A percentile compares a stretch with the other conserved stretches of the same genome.
Evolutionary conservation across 768 basidiomycete genomes (phyloP).

Genomic region (Lactarius evosmus): DNA sequence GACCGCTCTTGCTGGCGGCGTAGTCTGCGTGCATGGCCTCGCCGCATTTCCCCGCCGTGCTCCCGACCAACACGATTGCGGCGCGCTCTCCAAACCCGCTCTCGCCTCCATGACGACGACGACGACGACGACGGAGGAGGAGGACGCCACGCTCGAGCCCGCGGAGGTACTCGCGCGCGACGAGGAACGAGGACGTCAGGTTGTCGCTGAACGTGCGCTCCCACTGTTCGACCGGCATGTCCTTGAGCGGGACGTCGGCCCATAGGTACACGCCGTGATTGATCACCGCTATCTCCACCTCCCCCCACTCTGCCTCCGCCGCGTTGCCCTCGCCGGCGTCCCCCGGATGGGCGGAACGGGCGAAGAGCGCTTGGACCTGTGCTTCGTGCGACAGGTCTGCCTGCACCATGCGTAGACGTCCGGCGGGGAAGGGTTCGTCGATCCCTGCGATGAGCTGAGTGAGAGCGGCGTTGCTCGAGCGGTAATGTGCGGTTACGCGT

Average conservation of each 20-base stretch:
- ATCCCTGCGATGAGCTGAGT: slow-evolving; percentile 35
- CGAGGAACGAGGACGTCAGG: slow-evolving; percentile 64
- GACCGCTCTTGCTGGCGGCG: slow-evolving; percentile 61
- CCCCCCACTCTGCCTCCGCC: slow-evolving; percentile 30
- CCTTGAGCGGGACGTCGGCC: slow-evolving; percentile 47
- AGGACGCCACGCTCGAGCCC: slow-evolving; percentile 39
- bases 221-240: slow-evolving; percentile 65
- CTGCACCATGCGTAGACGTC: slow-evolving; percentile 39
- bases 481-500: slow-evolving; percentile 69
- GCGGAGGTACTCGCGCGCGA: slow-evolving; percentile 57
- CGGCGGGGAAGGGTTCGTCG: slow-evolving; percentile 35
- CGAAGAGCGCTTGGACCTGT: slow-evolving; percentile 52
- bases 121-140: too few relatives aligned
- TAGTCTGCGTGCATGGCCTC: slow-evolving; percentile 68
- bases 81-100: slow-evolving; percentile 41
- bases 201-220: slow-evolving; percentile 57
- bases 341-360: too few relatives aligned
- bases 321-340: slow-evolving; percentile 31
- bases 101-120: slow-evolving; percentile 34
- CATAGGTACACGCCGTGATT: slow-evolving; percentile 58
- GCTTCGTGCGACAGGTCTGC: slow-evolving; percentile 59
- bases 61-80: slow-evolving; percentile 63
- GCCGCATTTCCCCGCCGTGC: slow-evolving; percentile 69
- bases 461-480: slow-evolving; percentile 47
- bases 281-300: slow-evolving; percentile 55